Percentiles rank a stretch among this genome's conserved stretches.
phyloP scores from a whole-genome alignment of 257 asterid genomes.

The Solanum pennellii region DNA sequence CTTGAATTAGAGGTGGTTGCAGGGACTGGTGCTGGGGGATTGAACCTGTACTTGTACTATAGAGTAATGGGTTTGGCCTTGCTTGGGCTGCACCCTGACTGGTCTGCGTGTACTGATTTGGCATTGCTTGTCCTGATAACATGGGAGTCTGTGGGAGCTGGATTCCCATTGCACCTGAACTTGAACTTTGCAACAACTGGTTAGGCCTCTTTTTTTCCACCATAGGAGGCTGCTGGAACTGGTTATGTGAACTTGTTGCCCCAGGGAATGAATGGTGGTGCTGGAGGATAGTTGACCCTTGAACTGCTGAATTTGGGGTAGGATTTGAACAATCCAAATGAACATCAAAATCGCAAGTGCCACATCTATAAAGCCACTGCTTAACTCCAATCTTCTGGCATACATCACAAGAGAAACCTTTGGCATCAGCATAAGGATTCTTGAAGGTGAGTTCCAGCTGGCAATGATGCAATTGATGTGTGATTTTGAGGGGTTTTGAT shows the following conservation, averaged over 20 bases:
- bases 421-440: slow-evolving; percentile 23
- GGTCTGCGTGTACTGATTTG: neutral
- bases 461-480: slow-evolving; percentile 36
- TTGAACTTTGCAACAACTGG: slow-evolving; percentile 2
- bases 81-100: neutral
- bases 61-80: neutral
- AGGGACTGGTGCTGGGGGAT: neutral
- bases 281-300: neutral
- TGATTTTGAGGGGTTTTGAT: slow-evolving; percentile 24
- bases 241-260: neutral
- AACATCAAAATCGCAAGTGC: slow-evolving; percentile 38
- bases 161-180: neutral
- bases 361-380: slow-evolving; percentile 64
- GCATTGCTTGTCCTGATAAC: neutral
- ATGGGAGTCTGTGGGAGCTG: neutral
- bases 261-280: slow-evolving; percentile 15
- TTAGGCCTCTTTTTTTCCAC: neutral
- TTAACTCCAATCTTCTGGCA: slow-evolving; percentile 31
- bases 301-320: neutral
- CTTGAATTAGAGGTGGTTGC: neutral
- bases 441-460: slow-evolving; percentile 35
- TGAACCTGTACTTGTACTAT: slow-evolving; percentile 1
- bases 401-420: slow-evolving; percentile 49
- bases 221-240: slow-evolving; percentile 4
- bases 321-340: slow-evolving; percentile 35